phyloP scores from a whole-genome alignment of 176 grass and related monocot genomes.

The Rhipidocladum racemiflorum region DNA sequence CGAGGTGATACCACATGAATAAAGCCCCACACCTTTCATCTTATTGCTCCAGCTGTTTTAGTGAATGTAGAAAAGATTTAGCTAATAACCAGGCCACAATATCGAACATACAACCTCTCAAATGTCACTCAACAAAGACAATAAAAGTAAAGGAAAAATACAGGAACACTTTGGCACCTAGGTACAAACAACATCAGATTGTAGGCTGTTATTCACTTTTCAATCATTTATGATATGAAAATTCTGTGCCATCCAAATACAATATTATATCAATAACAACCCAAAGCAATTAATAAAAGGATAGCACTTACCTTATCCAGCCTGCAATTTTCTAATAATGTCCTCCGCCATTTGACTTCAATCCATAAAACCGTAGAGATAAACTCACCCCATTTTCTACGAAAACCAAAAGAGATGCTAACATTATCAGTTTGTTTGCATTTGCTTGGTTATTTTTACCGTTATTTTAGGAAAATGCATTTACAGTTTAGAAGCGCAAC shows the following conservation, averaged over 20 bases:
- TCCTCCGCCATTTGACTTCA: too few relatives aligned
- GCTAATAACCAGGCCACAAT: background rate
- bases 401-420: conserved; percentile 5
- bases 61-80: background rate
- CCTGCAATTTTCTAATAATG: conserved; percentile 83
- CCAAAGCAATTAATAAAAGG: conserved; percentile 20
- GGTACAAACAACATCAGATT: too few relatives aligned
- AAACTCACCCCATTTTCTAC: background rate
- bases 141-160: background rate
- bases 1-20: too few relatives aligned
- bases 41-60: conserved; percentile 1
- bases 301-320: conserved; percentile 66
- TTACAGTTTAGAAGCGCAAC: background rate
- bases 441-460: conserved; percentile 17
- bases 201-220: background rate
- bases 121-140: background rate
- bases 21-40: background rate
- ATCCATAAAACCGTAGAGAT: too few relatives aligned
- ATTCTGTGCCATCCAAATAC: background rate
- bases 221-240: background rate
- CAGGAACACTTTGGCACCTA: too few relatives aligned
- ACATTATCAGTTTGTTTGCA: background rate
- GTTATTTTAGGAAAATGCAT: background rate
- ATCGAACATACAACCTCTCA: background rate
- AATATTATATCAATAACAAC: background rate